phyloP scores from a whole-genome alignment of 805 yeast species.

The Cyberlindnera mississippiensis region DNA sequence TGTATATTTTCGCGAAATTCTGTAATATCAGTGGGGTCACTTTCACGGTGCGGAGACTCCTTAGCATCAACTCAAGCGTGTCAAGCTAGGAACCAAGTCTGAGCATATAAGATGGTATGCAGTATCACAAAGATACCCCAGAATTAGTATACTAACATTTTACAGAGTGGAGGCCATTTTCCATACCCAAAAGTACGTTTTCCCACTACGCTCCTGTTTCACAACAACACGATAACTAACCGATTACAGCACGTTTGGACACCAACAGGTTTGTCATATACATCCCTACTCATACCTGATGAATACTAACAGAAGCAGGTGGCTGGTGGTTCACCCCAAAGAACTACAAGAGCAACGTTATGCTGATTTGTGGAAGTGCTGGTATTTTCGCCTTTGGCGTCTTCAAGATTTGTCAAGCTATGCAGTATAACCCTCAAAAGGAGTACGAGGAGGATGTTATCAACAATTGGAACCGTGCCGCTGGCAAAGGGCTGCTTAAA shows the following conservation, averaged over 20 bases:
- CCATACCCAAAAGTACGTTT: slow-evolving; percentile 26
- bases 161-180: slow-evolving; percentile 21
- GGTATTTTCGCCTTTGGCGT: slow-evolving; percentile 16
- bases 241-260: slow-evolving; percentile 24
- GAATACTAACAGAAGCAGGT: slow-evolving; percentile 22
- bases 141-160: neutral
- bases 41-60: too few relatives aligned
- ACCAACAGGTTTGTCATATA: slow-evolving; percentile 24
- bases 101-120: too few relatives aligned
- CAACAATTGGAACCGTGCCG: slow-evolving; percentile 24
- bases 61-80: too few relatives aligned
- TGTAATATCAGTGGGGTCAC: too few relatives aligned
- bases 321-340: slow-evolving; percentile 28
- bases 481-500: slow-evolving; percentile 16
- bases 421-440: slow-evolving; percentile 17
- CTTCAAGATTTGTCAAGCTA: slow-evolving; percentile 17
- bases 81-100: too few relatives aligned
- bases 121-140: too few relatives aligned
- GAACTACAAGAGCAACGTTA: slow-evolving; percentile 21
- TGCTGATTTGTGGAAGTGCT: slow-evolving; percentile 15
- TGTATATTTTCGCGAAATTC: too few relatives aligned
- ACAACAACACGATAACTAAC: too few relatives aligned
- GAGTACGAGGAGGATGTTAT: slow-evolving; percentile 22
- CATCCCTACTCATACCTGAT: neutral
- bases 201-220: too few relatives aligned